Percentiles rank a stretch among this genome's conserved stretches.
These are phyloP conservation scores for Capsella bursapastoris DNA, from an alignment of 345 rosid genomes.

Conservation along the genomic window DNA sequence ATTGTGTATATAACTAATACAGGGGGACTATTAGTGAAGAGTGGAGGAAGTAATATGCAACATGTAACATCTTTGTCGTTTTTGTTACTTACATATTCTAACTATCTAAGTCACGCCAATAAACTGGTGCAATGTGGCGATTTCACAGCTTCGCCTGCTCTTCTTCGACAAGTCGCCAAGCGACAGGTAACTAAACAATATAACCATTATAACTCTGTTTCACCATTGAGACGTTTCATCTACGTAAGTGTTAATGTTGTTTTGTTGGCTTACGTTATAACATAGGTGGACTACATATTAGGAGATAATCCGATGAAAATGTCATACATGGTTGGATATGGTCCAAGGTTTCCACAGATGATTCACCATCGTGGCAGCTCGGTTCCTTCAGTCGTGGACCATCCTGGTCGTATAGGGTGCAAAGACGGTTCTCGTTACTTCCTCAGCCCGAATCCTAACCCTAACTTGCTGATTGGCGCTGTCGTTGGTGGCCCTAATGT, in stretches of 20 bases:
- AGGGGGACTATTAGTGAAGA: slow-evolving; percentile 91
- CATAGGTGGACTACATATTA: slow-evolving; percentile 80
- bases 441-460: slow-evolving; percentile 68
- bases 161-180: slow-evolving; percentile 63
- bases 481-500: slow-evolving; percentile 92
- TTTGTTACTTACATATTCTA: slow-evolving; percentile 79
- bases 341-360: slow-evolving; percentile 67
- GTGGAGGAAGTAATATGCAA: slow-evolving; percentile 95
- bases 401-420: slow-evolving; percentile 70
- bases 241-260: slow-evolving; percentile 6
- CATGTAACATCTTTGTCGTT: slow-evolving; percentile 90
- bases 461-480: slow-evolving; percentile 78
- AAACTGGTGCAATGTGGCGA: slow-evolving; percentile 64
- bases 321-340: slow-evolving; percentile 95
- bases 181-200: slow-evolving; percentile 56
- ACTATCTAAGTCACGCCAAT: slow-evolving; percentile 68
- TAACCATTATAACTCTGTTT: not conserved
- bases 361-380: slow-evolving; percentile 96
- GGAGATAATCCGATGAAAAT: slow-evolving; percentile 81
- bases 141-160: slow-evolving; percentile 55
- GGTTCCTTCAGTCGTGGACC: slow-evolving; percentile 63
- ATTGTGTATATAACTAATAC: not conserved
- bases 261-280: slow-evolving; percentile 54
- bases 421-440: slow-evolving; percentile 73
- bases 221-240: slow-evolving; percentile 6